phyloP scores from a whole-genome alignment of 805 yeast genomes.

The Kluyveromyces starmeri region DNA sequence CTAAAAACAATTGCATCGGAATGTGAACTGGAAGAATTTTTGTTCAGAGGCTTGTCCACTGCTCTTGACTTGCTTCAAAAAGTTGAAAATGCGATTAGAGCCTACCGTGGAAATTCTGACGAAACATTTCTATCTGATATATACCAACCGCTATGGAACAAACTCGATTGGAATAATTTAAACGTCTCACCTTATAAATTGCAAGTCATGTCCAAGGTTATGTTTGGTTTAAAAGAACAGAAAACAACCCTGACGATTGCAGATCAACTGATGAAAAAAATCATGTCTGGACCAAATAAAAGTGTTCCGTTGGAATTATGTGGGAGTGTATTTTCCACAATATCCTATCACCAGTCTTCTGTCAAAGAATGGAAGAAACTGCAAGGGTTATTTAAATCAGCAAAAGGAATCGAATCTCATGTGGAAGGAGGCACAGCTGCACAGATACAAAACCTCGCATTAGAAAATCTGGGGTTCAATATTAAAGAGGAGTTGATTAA shows the following conservation, averaged over 20 bases:
- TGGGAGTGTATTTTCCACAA: constrained; percentile 35
- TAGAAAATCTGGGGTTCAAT: constrained; percentile 46
- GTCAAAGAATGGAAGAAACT: constrained; percentile 51
- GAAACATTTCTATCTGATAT: constrained; percentile 3
- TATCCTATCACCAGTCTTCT: constrained; percentile 32
- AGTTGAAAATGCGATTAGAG: constrained; percentile 9
- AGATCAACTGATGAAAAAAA: constrained; percentile 37
- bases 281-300: constrained; percentile 44
- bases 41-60: constrained; percentile 22
- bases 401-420: constrained; percentile 36
- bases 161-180: constrained; percentile 30
- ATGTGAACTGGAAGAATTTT: constrained; percentile 13
- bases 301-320: constrained; percentile 46
- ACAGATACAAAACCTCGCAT: constrained; percentile 43
- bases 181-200: constrained; percentile 32
- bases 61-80: constrained; percentile 22
- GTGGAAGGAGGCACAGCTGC: constrained; percentile 12
- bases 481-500: constrained; percentile 37
- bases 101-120: constrained; percentile 8
- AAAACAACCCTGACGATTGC: constrained; percentile 26
- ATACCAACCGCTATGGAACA: constrained; percentile 19
- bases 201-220: constrained; percentile 22
- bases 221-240: constrained; percentile 14
- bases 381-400: constrained; percentile 42
- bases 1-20: constrained; percentile 13